phyloP scores from a whole-genome alignment of 768 basidiomycete genomes.

The Termitomyces sp. region DNA sequence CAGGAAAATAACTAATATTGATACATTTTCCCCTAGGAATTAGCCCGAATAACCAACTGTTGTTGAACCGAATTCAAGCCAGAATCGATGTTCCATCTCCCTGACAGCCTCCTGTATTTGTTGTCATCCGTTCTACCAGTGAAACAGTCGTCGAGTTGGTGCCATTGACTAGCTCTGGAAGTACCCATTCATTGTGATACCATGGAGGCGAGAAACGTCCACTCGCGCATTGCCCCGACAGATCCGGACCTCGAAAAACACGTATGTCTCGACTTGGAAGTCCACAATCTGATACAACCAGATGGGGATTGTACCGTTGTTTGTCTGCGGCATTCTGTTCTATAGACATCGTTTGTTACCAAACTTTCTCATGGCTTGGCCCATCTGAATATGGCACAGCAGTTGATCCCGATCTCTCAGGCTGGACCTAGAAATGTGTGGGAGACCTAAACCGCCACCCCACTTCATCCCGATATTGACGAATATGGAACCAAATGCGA shows the following conservation, averaged over 20 bases:
- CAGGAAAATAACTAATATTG: constrained; percentile 6
- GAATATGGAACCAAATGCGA: constrained; percentile 16
- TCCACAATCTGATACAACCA: constrained; percentile 13
- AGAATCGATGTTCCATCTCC: constrained; percentile 8
- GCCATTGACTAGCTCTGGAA: background rate
- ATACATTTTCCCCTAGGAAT: constrained; percentile 11
- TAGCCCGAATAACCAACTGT: constrained; percentile 3
- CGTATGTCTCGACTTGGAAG: background rate
- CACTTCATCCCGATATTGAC: constrained; percentile 20
- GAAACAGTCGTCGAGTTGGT: background rate
- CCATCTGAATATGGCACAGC: constrained; percentile 18
- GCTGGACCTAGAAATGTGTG: constrained; percentile 14
- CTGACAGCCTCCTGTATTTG: constrained; percentile 10
- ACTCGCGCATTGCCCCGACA: constrained; percentile 15
- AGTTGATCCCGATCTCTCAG: constrained; percentile 22
- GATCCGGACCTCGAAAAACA: constrained; percentile 17
- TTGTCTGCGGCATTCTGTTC: constrained; percentile 22
- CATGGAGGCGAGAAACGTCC: constrained; percentile 6
- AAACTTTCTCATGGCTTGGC: constrained; percentile 19
- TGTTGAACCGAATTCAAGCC: constrained; percentile 8
- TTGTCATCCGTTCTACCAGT: constrained; percentile 1
- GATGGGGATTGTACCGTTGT: constrained; percentile 13
- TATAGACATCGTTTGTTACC: constrained; percentile 18
- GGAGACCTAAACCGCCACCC: constrained; percentile 19
- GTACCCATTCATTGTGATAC: background rate